Percentiles rank a stretch among this genome's conserved stretches.
Conservation (phyloP, 2,329 filamentous ascomycete genomes). For the Neofusicoccum ribis region DNA sequence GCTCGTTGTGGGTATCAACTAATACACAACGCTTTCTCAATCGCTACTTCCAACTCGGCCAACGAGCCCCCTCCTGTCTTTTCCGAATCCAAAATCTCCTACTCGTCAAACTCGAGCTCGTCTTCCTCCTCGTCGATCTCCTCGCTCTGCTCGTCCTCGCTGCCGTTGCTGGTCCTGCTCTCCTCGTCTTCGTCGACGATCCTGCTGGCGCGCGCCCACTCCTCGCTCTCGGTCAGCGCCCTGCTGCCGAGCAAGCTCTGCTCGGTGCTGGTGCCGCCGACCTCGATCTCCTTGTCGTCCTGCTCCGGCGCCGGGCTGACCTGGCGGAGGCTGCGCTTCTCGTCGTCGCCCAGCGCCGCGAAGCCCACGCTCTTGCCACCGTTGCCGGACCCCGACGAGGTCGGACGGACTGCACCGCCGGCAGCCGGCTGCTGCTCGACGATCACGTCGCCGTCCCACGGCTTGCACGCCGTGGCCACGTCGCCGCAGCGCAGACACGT, state of each 20-base stretch:
- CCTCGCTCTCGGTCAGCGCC: conserved; percentile 33
- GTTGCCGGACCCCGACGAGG: background rate
- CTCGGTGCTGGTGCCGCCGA: conserved; percentile 6
- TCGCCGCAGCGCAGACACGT: conserved; percentile 86
- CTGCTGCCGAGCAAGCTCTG: conserved; percentile 17
- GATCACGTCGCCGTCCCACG: conserved; percentile 89
- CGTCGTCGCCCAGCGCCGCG: conserved; percentile 28
- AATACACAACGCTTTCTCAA: background rate
- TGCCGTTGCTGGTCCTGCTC: background rate
- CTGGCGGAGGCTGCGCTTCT: conserved; percentile 24
- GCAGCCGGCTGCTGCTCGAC: conserved; percentile 23
- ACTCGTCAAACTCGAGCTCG: conserved; percentile 16
- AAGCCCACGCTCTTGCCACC: conserved; percentile 31
- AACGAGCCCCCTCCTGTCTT: background rate
- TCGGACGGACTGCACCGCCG: conserved; percentile 27
- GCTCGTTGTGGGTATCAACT: background rate
- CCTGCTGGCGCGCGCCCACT: conserved; percentile 38
- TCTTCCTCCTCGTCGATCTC: conserved; percentile 39
- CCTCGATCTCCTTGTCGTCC: conserved; percentile 23
- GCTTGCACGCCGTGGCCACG: conserved; percentile 78
- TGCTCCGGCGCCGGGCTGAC: conserved; percentile 36
- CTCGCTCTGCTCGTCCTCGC: conserved; percentile 27
- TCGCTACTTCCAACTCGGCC: background rate
- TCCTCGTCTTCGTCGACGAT: conserved; percentile 32
- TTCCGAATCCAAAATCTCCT: too few species aligned